These are phyloP conservation scores for Amanita muscaria DNA, from an alignment of 768 basidiomycete species.

Conservation along the genomic window DNA sequence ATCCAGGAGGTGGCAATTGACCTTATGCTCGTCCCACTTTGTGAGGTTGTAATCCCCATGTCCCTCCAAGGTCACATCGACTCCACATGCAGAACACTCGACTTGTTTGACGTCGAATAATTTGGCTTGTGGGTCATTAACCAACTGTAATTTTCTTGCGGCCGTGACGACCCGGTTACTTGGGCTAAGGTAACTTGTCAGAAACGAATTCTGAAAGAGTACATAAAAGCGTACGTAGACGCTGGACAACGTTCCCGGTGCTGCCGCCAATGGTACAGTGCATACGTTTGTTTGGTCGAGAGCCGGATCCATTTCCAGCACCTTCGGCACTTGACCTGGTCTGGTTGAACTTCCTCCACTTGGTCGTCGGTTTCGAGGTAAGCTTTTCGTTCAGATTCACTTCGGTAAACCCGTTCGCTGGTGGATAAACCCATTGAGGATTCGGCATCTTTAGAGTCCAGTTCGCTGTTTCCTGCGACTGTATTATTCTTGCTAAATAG, in stretches of 20 bases:
- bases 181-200: slow-evolving; percentile 29
- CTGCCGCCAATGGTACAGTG: slow-evolving; percentile 40
- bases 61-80: slow-evolving; percentile 34
- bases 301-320: slow-evolving; percentile 61
- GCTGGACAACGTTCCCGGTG: slow-evolving; percentile 43
- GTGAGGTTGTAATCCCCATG: slow-evolving; percentile 51
- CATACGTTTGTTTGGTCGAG: slow-evolving; percentile 32
- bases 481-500: neutral
- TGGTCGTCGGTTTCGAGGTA: slow-evolving; percentile 46
- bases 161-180: slow-evolving; percentile 52
- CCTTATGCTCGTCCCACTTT: slow-evolving; percentile 58
- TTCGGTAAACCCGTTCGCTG: slow-evolving; percentile 15
- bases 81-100: slow-evolving; percentile 43
- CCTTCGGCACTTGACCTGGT: slow-evolving; percentile 46
- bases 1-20: slow-evolving; percentile 27
- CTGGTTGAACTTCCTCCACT: slow-evolving; percentile 38
- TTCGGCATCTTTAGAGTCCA: slow-evolving; percentile 16
- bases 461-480: slow-evolving; percentile 10
- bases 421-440: slow-evolving; percentile 22
- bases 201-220: neutral
- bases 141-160: slow-evolving; percentile 50
- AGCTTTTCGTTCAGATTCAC: slow-evolving; percentile 39
- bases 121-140: slow-evolving; percentile 58
- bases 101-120: slow-evolving; percentile 35
- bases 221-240: slow-evolving; percentile 24